Conservation (phyloP, 2,329 filamentous ascomycete species). For the Bipolaris sorokiniana region DNA sequence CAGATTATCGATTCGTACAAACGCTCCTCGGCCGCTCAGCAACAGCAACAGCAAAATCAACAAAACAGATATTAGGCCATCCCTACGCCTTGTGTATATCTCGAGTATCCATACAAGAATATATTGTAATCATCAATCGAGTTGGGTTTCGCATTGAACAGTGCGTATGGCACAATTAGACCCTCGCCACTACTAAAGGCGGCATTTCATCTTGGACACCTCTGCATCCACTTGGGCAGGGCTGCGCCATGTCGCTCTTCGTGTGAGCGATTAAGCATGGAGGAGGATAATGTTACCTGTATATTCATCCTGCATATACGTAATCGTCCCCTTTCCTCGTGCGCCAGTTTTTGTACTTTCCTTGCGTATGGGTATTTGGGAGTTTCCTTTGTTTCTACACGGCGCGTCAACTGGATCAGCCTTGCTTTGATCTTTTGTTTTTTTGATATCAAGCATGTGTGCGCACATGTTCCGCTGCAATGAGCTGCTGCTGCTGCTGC, state of each 20-base stretch:
- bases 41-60: slow-evolving; percentile 11
- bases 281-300: slow-evolving; percentile 9
- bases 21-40: slow-evolving; percentile 37
- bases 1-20: slow-evolving; percentile 47
- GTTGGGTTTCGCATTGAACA: slow-evolving; percentile 26
- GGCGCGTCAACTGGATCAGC: slow-evolving; percentile 10
- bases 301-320: slow-evolving; percentile 12
- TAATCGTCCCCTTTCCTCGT: slow-evolving; percentile 6
- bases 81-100: slow-evolving; percentile 37
- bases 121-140: slow-evolving; percentile 36
- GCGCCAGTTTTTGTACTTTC: slow-evolving; percentile 8
- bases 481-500: not conserved
- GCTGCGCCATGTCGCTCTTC: slow-evolving; percentile 7
- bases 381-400: slow-evolving; percentile 13
- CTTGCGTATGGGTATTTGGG: slow-evolving; percentile 10
- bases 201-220: slow-evolving; percentile 25
- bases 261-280: slow-evolving; percentile 3
- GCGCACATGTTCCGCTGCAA: slow-evolving; percentile 1
- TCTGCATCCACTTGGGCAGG: slow-evolving; percentile 15
- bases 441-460: slow-evolving; percentile 3
- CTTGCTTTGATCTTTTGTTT: slow-evolving; percentile 1
- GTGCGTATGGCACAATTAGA: slow-evolving; percentile 17
- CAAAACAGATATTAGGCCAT: slow-evolving; percentile 31
- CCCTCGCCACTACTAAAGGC: slow-evolving; percentile 28
- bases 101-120: slow-evolving; percentile 16